phyloP scores from a whole-genome alignment of 108 stramenopile species.

The Fragilariopsis cylindrus region DNA sequence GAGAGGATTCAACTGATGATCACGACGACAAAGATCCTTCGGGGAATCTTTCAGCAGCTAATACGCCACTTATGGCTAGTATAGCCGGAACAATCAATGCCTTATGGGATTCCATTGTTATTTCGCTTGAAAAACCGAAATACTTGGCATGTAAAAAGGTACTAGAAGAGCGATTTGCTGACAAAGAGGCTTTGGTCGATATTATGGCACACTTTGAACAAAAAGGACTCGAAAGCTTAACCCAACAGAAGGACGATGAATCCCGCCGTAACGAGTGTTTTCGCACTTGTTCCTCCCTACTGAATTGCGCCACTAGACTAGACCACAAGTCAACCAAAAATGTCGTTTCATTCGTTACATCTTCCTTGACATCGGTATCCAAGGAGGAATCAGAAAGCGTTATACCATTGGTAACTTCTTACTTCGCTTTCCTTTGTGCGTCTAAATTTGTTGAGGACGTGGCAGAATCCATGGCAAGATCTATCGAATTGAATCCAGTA shows the following conservation, averaged over 20 bases:
- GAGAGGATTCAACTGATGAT: slow-evolving; percentile 26
- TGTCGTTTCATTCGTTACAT: slow-evolving; percentile 42
- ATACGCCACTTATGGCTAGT: slow-evolving; percentile 60
- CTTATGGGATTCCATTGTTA: slow-evolving; percentile 67
- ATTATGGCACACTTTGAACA: slow-evolving; percentile 63
- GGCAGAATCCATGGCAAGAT: slow-evolving; percentile 48
- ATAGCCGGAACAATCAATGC: slow-evolving; percentile 62
- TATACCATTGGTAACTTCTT: slow-evolving; percentile 35
- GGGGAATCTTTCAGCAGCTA: slow-evolving; percentile 33
- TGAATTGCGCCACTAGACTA: slow-evolving; percentile 59
- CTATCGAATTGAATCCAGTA: slow-evolving; percentile 44
- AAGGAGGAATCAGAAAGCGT: slow-evolving; percentile 9
- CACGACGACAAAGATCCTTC: slow-evolving; percentile 12
- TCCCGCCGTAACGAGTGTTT: slow-evolving; percentile 35
- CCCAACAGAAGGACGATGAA: slow-evolving; percentile 16
- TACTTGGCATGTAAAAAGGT: slow-evolving; percentile 36
- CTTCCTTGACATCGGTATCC: slow-evolving; percentile 5
- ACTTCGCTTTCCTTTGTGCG: slow-evolving; percentile 61
- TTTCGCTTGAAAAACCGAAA: not conserved
- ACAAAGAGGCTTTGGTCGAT: slow-evolving; percentile 45
- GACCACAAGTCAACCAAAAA: slow-evolving; percentile 37
- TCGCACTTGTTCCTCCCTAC: slow-evolving; percentile 56
- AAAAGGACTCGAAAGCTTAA: slow-evolving; percentile 32
- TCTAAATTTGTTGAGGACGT: slow-evolving; percentile 73
- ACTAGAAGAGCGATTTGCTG: slow-evolving; percentile 55